A percentile compares a stretch with the other conserved stretches of the same genome.
Conservation (phyloP, 305 asterid species). For the Lippia alba region DNA sequence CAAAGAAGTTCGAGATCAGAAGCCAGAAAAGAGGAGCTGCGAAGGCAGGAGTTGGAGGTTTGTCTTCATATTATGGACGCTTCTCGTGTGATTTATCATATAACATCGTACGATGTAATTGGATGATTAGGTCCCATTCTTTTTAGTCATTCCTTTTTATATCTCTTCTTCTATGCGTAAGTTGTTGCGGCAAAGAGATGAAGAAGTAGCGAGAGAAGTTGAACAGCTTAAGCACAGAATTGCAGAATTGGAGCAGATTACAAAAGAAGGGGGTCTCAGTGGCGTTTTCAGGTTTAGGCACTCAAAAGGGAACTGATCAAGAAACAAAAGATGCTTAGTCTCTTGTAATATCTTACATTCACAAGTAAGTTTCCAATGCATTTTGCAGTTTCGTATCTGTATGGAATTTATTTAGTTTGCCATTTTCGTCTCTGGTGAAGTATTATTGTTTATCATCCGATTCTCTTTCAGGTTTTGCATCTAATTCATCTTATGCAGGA, state of each 20-base stretch:
- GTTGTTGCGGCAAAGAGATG: constrained; percentile 68
- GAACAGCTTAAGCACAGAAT: constrained; percentile 61
- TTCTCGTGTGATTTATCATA: neutral
- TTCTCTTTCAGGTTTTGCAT: neutral
- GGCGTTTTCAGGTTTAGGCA: constrained; percentile 39
- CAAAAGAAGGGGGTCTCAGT: constrained; percentile 46
- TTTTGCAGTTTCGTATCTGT: neutral
- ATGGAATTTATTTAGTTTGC: neutral
- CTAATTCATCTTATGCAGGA: neutral
- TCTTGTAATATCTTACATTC: constrained; percentile 16
- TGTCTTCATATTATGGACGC: constrained; percentile 5
- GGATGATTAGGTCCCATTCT: neutral
- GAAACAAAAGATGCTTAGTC: constrained; percentile 37
- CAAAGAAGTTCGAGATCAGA: constrained; percentile 80
- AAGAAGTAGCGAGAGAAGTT: constrained; percentile 63
- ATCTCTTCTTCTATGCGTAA: constrained; percentile 31
- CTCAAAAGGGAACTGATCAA: constrained; percentile 36
- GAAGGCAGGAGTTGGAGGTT: constrained; percentile 70
- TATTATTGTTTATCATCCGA: neutral
- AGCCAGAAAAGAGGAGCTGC: constrained; percentile 80
- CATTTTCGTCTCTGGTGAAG: too few species aligned
- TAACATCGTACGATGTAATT: neutral
- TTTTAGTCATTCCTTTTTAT: neutral
- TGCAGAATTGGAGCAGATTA: constrained; percentile 55
- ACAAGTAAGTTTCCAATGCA: neutral